Evolutionary conservation across 2,329 filamentous ascomycete species (phyloP), one percentile per base, ranked within the genome.

Genomic region (Pseudopithomyces chartarum): DNA sequence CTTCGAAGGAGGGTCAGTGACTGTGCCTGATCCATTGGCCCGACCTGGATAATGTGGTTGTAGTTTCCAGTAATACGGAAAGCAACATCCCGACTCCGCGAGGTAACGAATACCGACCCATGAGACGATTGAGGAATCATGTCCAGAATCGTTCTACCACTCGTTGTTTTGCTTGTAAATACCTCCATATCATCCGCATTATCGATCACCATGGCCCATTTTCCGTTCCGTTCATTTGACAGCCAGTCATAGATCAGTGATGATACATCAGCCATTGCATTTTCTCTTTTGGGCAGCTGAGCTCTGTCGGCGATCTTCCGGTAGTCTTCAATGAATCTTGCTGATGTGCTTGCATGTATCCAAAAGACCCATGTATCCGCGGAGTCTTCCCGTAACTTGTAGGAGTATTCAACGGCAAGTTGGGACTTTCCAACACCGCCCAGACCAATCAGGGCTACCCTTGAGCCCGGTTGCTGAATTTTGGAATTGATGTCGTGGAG

Each of bases 381-480:
- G 43, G 40, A 60, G 4, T n/a, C 17, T 4, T 54, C 50, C 48
- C 42, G 46, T 2, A 57, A 23, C 4, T 38, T 33, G 32, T 65
- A 57, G 13, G 32, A 26, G 44, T 63, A 62, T 39, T 65, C 56
- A 19, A 61, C 58, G 3, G 66, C 65, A 15, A 68, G 52, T 34
- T 65, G 61, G 12, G 64, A 63, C 40, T 66, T 66, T 50, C 68
- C 68, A 15, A 71, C 55, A 32, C 68, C 67, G 8, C 68, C 65
- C n/a, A 67, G 55, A 11, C 68, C 67, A 26, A 68, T 49, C 10
- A 69, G 59, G 12, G 66, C 68, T 40, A 43, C 45, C 12, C 64
- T 54, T 32, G 54, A 39, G 15, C 45, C 60, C 23, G 62, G 57
- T 29, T 20, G 17, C 10, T 33, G 17, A 40, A 58, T 52, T 36